phyloP scores from a whole-genome alignment of 2,329 filamentous ascomycete species.

The Lasiodiplodia citricola region DNA sequence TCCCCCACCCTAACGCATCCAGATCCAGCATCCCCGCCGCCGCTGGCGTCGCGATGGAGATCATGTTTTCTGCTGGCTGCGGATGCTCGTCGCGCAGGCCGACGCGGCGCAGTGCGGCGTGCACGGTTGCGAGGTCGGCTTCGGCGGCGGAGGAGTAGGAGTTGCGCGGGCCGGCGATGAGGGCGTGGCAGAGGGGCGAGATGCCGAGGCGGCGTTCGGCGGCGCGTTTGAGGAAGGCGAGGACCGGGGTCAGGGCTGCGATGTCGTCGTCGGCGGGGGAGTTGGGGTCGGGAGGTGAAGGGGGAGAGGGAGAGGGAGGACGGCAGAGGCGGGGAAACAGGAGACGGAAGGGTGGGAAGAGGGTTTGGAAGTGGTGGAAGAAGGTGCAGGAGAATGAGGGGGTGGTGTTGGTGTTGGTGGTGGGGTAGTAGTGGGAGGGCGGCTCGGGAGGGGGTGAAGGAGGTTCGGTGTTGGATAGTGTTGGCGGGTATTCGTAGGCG shows the following conservation, averaged over 20 bases:
- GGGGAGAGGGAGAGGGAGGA: background rate
- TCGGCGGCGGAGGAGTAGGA: no score
- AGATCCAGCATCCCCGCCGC: background rate
- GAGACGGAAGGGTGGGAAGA: no score
- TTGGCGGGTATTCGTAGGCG: background rate
- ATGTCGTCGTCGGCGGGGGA: background rate
- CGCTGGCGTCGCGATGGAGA: background rate
- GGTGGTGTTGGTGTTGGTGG: background rate
- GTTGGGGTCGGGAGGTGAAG: background rate
- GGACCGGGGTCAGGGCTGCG: background rate
- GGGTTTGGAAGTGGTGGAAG: background rate
- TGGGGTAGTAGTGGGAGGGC: background rate
- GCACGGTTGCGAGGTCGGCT: no score
- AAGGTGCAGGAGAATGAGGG: background rate
- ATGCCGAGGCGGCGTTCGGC: background rate
- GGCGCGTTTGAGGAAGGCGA: background rate
- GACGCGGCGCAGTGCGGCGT: background rate
- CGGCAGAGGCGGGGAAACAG: no score
- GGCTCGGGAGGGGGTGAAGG: background rate
- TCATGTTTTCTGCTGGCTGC: no score
- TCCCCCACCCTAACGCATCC: background rate
- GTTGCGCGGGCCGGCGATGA: background rate
- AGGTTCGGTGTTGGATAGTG: no score
- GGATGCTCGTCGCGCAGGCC: background rate
- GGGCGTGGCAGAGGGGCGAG: background rate